A percentile compares a stretch with the other conserved stretches of the same genome.
Evolutionary conservation across 495 filamentous ascomycete genomes (phyloP).

Genomic region (Penicillium turbatum): DNA sequence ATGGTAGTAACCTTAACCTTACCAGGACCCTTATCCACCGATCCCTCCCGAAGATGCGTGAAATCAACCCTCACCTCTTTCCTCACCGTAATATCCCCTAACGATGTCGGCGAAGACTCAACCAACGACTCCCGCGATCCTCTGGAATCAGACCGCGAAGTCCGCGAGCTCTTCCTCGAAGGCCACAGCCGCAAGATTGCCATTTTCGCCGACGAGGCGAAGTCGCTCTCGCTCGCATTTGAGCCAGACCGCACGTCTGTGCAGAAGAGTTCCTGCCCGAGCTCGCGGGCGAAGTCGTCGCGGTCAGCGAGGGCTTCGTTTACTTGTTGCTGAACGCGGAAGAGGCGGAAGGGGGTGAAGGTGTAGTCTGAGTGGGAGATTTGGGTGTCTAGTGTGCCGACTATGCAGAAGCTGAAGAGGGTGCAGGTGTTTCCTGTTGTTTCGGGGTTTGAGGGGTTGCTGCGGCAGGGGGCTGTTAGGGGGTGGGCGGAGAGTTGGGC

Average conservation of each 20-base stretch:
- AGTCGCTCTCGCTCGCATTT: slow-evolving; percentile 23
- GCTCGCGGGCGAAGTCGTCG: slow-evolving; percentile 46
- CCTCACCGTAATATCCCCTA: slow-evolving; percentile 51
- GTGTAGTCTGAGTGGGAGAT: slow-evolving; percentile 36
- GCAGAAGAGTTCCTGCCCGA: slow-evolving; percentile 30
- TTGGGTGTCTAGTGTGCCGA: slow-evolving; percentile 48
- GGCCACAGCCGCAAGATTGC: slow-evolving; percentile 32
- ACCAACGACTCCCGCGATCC: slow-evolving; percentile 34
- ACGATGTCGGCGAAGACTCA: slow-evolving; percentile 17
- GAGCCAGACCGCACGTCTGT: slow-evolving; percentile 30
- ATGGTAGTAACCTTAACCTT: slow-evolving; percentile 23
- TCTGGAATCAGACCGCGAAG: slow-evolving; percentile 18
- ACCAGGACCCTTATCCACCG: slow-evolving; percentile 16
- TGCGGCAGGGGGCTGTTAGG: slow-evolving; percentile 43
- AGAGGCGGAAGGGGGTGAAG: slow-evolving; percentile 53
- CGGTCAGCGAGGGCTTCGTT: slow-evolving; percentile 48
- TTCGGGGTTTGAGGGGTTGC: slow-evolving; percentile 16
- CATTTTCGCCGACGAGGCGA: slow-evolving; percentile 25
- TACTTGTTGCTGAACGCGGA: slow-evolving; percentile 53
- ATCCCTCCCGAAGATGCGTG: slow-evolving; percentile 31
- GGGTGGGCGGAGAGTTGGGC: slow-evolving; percentile 48
- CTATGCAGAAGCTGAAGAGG: slow-evolving; percentile 53
- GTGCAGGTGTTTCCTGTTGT: slow-evolving; percentile 19
- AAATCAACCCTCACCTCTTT: slow-evolving; percentile 52
- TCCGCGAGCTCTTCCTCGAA: slow-evolving; percentile 16